A percentile compares a stretch with the other conserved stretches of the same genome.
phyloP scores from a whole-genome alignment of 768 basidiomycete species.

The Pulveroboletus sp. region DNA sequence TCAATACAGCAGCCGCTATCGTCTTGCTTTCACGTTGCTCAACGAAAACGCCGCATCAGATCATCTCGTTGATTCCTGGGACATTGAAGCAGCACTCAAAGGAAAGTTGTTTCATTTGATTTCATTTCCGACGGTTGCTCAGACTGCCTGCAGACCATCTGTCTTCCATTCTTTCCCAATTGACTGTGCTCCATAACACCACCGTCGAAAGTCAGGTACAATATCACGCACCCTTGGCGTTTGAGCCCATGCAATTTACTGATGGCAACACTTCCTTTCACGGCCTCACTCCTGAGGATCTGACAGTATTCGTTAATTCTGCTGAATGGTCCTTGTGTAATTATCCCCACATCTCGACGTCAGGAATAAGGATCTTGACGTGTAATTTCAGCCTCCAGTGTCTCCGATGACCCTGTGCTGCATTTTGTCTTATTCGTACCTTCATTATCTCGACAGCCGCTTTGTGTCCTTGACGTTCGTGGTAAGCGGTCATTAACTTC shows the following conservation, averaged over 20 bases:
- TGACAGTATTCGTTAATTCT: slow-evolving; percentile 92
- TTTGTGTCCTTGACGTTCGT: slow-evolving; percentile 57
- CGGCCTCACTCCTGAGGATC: slow-evolving; percentile 71
- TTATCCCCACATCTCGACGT: slow-evolving; percentile 17
- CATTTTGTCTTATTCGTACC: slow-evolving; percentile 92
- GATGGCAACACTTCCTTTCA: slow-evolving; percentile 38
- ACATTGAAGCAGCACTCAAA: slow-evolving; percentile 57
- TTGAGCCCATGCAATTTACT: slow-evolving; percentile 49
- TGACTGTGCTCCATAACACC: slow-evolving; percentile 78
- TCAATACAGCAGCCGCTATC: slow-evolving; percentile 78
- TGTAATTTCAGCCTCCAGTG: slow-evolving; percentile 70
- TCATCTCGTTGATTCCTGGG: slow-evolving; percentile 62
- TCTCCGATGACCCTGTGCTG: slow-evolving; percentile 89
- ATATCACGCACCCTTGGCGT: slow-evolving; percentile 85
- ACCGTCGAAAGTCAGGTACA: slow-evolving; percentile 94
- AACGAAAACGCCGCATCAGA: slow-evolving; percentile 84
- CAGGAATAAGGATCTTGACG: slow-evolving; percentile 2
- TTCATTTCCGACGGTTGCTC: slow-evolving; percentile 16
- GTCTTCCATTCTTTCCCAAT: slow-evolving; percentile 54
- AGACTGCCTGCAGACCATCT: slow-evolving; percentile 54
- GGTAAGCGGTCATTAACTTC: slow-evolving; percentile 34
- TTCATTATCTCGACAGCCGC: slow-evolving; percentile 58
- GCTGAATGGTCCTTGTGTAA: slow-evolving; percentile 93
- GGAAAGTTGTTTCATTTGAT: slow-evolving; percentile 44
- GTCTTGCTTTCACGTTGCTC: slow-evolving; percentile 87